Base-by-base conservation (phyloP, 2,329 filamentous ascomycete species). In the Arachnomyces sp. region DNA sequence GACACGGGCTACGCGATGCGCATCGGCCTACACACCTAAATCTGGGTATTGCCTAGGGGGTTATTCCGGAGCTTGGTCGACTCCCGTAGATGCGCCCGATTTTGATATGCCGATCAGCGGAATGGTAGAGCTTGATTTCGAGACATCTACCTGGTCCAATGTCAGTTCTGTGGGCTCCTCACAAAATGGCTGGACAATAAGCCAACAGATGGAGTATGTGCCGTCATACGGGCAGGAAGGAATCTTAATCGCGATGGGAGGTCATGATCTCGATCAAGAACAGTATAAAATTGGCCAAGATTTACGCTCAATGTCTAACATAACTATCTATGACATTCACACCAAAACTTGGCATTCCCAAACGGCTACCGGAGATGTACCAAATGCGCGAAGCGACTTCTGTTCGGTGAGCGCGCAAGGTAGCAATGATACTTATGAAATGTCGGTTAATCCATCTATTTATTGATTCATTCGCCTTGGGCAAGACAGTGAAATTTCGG, bases 281-380 rank as follows among this genome's bases (percentile, higher is more conserved):
- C 8, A 14, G 29, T 38, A 29, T 28, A 30, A 2, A 4, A 14
- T 2, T 5, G 14, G 16, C 8, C 15, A 9, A 13, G 15, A 14
- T 12, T 32, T 49, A 37, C 30, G 39, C 8, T 42, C 46, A n/a
- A 47, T 49, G 44, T 43, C 44, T 14, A 40, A 32, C n/a, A 42
- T 49, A 18, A 49, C 44, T n/a, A 38, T 47, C 2, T 45, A 45
- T 25, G 44, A 49, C 25, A 40, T 38, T 28, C 36, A 29, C 14
- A 38, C 36, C 15, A 9, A 38, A 29, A 38, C 29, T 14, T 49
- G 46, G 46, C 43, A 47, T 18, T 38, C 34, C 14, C 46, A 49
- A 33, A 44, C 17, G 29, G 44, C 44, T 5, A 39, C 40, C 7
- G 40, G 37, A 15, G 40, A 43, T 28, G 38, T 43, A 14, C 45